Conservation (phyloP, 2,329 filamentous ascomycete species). For the Colletotrichum endophyticum region DNA sequence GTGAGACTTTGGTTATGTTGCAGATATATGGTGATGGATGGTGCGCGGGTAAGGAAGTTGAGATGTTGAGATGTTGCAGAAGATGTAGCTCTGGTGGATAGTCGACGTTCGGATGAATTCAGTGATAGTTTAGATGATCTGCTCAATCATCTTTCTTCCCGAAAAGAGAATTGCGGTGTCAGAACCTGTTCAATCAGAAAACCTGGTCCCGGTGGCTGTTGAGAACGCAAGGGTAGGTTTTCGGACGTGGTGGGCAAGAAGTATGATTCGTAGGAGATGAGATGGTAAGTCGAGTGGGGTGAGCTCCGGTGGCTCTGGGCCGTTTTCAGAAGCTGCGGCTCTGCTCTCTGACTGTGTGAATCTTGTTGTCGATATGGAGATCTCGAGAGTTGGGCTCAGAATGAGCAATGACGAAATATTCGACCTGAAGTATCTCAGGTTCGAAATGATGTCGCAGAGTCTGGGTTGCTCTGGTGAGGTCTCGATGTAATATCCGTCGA, state of each 20-base stretch:
- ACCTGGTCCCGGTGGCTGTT: not conserved
- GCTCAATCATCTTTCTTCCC: not conserved
- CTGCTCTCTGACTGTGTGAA: not conserved
- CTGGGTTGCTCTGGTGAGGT: not conserved
- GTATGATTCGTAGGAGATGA: fast-evolving
- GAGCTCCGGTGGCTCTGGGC: not conserved
- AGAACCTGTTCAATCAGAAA: not conserved
- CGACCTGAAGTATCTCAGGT: not conserved
- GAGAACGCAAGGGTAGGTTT: fast-evolving
- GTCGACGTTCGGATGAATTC: not conserved
- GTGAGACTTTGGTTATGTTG: not conserved
- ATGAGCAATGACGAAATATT: not conserved
- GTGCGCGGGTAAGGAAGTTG: not conserved
- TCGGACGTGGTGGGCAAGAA: not conserved
- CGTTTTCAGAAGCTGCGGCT: not conserved
- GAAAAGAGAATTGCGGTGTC: not conserved
- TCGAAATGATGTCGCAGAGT: not conserved
- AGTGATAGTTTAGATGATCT: not conserved
- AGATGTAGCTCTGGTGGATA: not conserved
- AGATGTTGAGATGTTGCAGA: not conserved
- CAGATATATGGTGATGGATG: not conserved
- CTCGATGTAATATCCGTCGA: not conserved
- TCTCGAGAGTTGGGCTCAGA: not conserved
- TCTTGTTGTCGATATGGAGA: not conserved
- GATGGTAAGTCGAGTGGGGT: not conserved